These are phyloP conservation scores for Cunninghamia lanceolata DNA, from an alignment of 75 land plant genomes.

Conservation along the genomic window DNA sequence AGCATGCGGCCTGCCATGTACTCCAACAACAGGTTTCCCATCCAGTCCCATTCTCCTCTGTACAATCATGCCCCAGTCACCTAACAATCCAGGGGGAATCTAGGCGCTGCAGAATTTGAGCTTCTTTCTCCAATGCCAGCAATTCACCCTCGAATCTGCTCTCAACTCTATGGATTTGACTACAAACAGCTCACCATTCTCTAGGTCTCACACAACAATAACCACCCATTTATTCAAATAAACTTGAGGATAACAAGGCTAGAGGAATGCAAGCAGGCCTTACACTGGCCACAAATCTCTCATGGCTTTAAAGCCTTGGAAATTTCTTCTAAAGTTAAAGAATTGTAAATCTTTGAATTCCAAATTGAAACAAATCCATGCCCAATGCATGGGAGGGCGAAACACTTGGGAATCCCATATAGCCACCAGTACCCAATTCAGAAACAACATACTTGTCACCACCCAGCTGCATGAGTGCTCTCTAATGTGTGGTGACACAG, in stretches of 20 bases:
- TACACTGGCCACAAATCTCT: too few species aligned
- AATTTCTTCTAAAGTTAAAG: too few species aligned
- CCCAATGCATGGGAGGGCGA: neutral
- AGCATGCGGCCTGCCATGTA: conserved; percentile 57
- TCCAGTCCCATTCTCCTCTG: conserved; percentile 12
- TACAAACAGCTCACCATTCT: conserved; percentile 45
- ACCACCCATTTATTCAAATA: neutral
- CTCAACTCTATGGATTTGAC: conserved; percentile 34
- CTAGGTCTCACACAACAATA: neutral
- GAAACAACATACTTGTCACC: neutral
- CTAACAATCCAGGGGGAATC: conserved; percentile 32
- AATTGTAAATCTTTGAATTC: too few species aligned
- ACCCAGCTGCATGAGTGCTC: neutral
- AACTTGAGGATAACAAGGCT: neutral
- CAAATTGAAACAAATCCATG: neutral
- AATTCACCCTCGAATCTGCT: neutral
- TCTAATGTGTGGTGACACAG: neutral
- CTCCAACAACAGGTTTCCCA: conserved; percentile 48
- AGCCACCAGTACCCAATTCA: neutral
- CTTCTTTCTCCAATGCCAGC: conserved; percentile 42
- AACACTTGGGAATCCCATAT: neutral
- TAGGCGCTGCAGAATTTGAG: conserved; percentile 24
- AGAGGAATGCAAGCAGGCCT: neutral
- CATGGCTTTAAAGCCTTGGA: too few species aligned
- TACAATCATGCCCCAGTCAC: conserved; percentile 28